Evolutionary conservation across 306 rosid species (phyloP).

Genomic region (Glycine soja): DNA sequence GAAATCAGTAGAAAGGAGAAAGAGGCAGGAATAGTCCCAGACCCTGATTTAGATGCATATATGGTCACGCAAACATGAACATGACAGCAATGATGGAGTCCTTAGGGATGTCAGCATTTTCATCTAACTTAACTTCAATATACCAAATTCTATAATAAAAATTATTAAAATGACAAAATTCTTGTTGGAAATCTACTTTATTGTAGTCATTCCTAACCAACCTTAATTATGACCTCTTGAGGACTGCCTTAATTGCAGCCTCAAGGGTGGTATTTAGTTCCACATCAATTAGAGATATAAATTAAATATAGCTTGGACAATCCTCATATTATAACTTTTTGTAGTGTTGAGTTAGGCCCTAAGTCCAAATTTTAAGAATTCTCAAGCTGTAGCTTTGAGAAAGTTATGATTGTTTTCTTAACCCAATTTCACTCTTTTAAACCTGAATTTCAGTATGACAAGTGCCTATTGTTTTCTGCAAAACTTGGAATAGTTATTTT

Average conservation of each 20-base stretch:
- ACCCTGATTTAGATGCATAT: conserved; percentile 77
- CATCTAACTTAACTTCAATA: neutral
- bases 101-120: conserved; percentile 51
- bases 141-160: neutral
- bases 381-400: neutral
- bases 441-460: neutral
- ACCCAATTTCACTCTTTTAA: conserved; percentile 5
- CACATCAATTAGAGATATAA: too few relatives aligned
- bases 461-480: conserved; percentile 1
- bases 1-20: conserved; percentile 75
- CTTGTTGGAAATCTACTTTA: too few relatives aligned
- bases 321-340: too few relatives aligned
- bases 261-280: too few relatives aligned
- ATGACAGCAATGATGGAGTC: too few relatives aligned
- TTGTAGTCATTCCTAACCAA: too few relatives aligned
- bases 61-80: conserved; percentile 48
- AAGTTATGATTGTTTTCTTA: conserved; percentile 9
- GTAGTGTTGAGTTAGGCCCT: neutral
- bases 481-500: neutral
- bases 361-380: neutral
- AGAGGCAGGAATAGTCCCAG: conserved; percentile 72
- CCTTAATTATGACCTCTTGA: too few relatives aligned
- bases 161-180: too few relatives aligned
- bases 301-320: too few relatives aligned
- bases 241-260: too few relatives aligned